Conservation (phyloP, 805 yeast species). For the Wickerhamomyces canadensis region DNA sequence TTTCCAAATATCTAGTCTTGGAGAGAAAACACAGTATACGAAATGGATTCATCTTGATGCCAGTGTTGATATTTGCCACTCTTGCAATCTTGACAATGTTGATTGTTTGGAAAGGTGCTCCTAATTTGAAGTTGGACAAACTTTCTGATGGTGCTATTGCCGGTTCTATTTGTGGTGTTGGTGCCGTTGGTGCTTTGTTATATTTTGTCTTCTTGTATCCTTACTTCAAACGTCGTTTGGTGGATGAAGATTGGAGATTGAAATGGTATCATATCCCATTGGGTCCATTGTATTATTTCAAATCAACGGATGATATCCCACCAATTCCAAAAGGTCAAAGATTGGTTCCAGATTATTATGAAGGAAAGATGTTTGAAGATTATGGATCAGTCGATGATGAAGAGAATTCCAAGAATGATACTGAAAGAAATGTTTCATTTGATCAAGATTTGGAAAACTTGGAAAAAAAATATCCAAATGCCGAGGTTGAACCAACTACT, state of each 20-base stretch:
- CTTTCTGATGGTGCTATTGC: slow-evolving; percentile 47
- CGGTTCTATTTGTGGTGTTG: slow-evolving; percentile 62
- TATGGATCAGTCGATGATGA: slow-evolving; percentile 8
- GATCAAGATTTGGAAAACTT: slow-evolving; percentile 19
- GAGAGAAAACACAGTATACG: slow-evolving; percentile 51
- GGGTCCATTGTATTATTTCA: slow-evolving; percentile 56
- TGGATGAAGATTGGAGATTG: slow-evolving; percentile 63
- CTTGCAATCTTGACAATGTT: slow-evolving; percentile 66
- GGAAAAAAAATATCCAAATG: slow-evolving; percentile 13
- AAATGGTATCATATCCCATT: slow-evolving; percentile 46
- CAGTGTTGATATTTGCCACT: slow-evolving; percentile 53
- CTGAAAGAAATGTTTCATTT: slow-evolving; percentile 16
- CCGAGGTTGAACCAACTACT: slow-evolving; percentile 5
- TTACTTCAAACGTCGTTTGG: slow-evolving; percentile 52
- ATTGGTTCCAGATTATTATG: slow-evolving; percentile 59
- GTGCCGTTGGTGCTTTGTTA: slow-evolving; percentile 46
- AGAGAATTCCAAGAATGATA: neutral
- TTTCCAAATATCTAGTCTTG: slow-evolving; percentile 55
- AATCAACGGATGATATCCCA: slow-evolving; percentile 51
- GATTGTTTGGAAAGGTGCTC: slow-evolving; percentile 79
- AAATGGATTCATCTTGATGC: slow-evolving; percentile 54
- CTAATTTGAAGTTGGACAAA: slow-evolving; percentile 51
- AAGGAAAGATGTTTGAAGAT: slow-evolving; percentile 43
- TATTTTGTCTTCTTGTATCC: slow-evolving; percentile 56
- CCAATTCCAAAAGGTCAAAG: slow-evolving; percentile 58